phyloP scores from a whole-genome alignment of 192 early-diverging fungal species.

The Coemansia sp. region DNA sequence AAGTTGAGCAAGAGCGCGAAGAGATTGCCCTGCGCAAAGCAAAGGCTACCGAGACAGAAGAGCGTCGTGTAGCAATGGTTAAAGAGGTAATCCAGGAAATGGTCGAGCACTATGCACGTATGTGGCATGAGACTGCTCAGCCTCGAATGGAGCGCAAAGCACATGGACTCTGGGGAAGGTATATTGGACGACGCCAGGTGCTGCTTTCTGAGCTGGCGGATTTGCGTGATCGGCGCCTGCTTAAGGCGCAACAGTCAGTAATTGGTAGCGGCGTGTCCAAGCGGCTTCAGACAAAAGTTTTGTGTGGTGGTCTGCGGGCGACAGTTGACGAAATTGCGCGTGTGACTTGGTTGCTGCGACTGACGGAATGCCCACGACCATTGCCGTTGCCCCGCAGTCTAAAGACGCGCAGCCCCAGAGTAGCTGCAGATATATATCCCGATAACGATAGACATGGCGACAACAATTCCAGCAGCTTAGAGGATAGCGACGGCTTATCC shows the following conservation, averaged over 20 bases:
- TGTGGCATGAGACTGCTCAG: constrained; percentile 15
- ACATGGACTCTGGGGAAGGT: constrained; percentile 15
- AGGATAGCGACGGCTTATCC: constrained; percentile 34
- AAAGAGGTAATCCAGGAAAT: constrained; percentile 4
- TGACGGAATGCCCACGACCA: constrained; percentile 20
- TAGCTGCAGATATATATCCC: background rate
- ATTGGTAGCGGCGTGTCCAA: constrained; percentile 21
- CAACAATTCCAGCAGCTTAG: background rate
- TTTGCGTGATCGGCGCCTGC: constrained; percentile 17
- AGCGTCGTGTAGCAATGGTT: constrained; percentile 14
- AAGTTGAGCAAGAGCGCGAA: constrained; percentile 16
- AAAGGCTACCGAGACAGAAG: background rate
- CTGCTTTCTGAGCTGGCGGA: constrained; percentile 9
- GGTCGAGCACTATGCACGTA: constrained; percentile 9
- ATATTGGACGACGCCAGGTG: background rate
- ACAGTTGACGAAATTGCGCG: constrained; percentile 25
- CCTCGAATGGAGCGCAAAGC: constrained; percentile 9
- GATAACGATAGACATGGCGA: background rate
- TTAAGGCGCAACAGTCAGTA: constrained; percentile 9
- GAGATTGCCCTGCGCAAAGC: background rate
- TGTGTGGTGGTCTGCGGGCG: constrained; percentile 14
- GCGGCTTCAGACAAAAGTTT: background rate
- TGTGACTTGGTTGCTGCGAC: constrained; percentile 20
- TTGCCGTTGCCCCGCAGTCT: background rate
- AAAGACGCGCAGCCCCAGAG: background rate